phyloP scores from a whole-genome alignment of 2,329 filamentous ascomycete genomes.

The Clonostachys byssicola region DNA sequence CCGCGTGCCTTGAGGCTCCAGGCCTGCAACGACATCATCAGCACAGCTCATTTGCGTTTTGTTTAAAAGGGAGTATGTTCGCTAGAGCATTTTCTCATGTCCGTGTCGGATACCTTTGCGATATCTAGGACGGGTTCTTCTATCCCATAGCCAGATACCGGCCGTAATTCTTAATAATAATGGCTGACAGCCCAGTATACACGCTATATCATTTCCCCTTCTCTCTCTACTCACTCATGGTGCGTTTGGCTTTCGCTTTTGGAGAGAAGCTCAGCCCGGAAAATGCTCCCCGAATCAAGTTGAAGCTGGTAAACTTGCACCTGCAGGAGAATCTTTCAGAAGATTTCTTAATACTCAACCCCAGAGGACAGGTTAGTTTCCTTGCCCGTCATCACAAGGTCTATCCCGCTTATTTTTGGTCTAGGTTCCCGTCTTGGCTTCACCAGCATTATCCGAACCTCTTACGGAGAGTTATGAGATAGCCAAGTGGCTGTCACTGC shows the following conservation, averaged over 20 bases:
- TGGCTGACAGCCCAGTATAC: background rate
- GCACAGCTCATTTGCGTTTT: no score
- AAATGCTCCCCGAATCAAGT: constrained; percentile 12
- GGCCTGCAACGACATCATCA: no score
- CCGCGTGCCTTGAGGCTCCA: no score
- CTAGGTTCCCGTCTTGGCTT: constrained; percentile 19
- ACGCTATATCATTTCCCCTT: constrained; percentile 21
- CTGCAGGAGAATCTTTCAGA: constrained; percentile 18
- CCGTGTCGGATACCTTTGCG: no score
- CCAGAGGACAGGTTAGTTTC: constrained; percentile 17
- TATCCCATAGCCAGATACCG: no score
- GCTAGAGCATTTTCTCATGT: no score
- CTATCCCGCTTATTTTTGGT: background rate
- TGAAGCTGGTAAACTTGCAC: constrained; percentile 18
- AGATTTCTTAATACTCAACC: constrained; percentile 17
- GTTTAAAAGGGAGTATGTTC: no score
- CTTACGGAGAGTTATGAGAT: constrained; percentile 18
- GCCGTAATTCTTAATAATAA: no score
- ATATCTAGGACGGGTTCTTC: no score
- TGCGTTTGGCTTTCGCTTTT: constrained; percentile 18
- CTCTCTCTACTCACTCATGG: constrained; percentile 22
- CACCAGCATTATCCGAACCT: constrained; percentile 9
- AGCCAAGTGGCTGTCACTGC: constrained; percentile 17
- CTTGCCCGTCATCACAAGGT: no score
- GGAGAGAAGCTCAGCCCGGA: constrained; percentile 13